phyloP scores from a whole-genome alignment of 768 basidiomycete genomes.

The Leccinellum albellum region DNA sequence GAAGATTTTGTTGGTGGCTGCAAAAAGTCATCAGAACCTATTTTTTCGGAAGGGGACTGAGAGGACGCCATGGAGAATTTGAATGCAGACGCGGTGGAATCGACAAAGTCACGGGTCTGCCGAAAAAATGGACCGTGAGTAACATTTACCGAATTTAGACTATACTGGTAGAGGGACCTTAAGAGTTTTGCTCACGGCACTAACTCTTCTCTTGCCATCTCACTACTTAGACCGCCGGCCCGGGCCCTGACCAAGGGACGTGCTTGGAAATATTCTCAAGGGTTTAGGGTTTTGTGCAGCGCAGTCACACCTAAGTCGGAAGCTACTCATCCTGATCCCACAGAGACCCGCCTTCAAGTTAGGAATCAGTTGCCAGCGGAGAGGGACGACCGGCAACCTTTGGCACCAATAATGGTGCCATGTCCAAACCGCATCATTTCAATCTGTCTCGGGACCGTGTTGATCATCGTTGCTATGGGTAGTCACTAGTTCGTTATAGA shows the following conservation, averaged over 20 bases:
- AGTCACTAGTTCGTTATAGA: neutral
- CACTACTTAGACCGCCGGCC: no score
- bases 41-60: slow-evolving; percentile 38
- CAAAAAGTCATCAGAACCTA: slow-evolving; percentile 37
- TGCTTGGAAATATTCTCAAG: no score
- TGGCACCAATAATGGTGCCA: neutral
- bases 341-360: no score
- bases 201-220: no score
- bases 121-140: slow-evolving; percentile 34
- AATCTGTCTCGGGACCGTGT: neutral
- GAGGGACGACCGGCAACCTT: neutral
- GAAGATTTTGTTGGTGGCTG: slow-evolving; percentile 38
- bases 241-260: no score
- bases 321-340: no score
- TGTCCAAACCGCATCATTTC: neutral
- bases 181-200: no score
- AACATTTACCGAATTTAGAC: slow-evolving; percentile 17
- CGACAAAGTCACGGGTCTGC: slow-evolving; percentile 13
- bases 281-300: no score
- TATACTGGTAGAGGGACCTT: no score
- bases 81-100: slow-evolving; percentile 14
- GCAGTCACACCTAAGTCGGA: no score
- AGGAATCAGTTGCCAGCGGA: no score
- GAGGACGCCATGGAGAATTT: slow-evolving; percentile 43
- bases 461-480: neutral